Percentiles rank a stretch among this genome's conserved stretches.
phyloP scores from a whole-genome alignment of 257 asterid species.

The Agastache rugosa region DNA sequence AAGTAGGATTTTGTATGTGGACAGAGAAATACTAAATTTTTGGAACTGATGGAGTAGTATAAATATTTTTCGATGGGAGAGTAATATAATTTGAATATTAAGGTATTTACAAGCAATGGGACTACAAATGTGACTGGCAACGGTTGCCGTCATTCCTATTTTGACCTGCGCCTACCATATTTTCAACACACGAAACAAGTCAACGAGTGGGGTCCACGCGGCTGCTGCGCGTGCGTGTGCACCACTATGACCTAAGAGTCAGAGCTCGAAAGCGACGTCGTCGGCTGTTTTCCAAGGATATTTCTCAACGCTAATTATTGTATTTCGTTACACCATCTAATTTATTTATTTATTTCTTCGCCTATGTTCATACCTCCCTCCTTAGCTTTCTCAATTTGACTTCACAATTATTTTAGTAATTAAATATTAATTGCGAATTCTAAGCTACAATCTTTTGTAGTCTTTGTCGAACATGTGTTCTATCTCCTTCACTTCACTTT shows the following conservation, averaged over 20 bases:
- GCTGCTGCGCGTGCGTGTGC: constrained; percentile 61
- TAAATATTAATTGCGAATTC: background rate
- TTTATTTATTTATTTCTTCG: background rate
- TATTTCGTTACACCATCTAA: constrained; percentile 27
- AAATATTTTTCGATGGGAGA: too few relatives aligned
- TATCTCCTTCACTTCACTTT: background rate
- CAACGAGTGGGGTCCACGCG: constrained; percentile 61
- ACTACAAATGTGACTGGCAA: background rate
- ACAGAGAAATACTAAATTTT: too few relatives aligned
- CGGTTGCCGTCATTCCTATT: constrained; percentile 40
- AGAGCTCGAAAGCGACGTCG: constrained; percentile 68
- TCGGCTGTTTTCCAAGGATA: constrained; percentile 34
- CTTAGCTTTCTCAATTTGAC: constrained; percentile 9
- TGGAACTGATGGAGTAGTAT: too few relatives aligned
- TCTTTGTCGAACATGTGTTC: background rate
- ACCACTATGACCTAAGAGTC: constrained; percentile 59
- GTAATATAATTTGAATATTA: background rate
- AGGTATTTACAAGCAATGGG: background rate
- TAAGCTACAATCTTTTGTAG: background rate
- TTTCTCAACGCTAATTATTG: constrained; percentile 47
- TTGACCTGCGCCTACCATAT: constrained; percentile 3
- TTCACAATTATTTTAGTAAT: background rate
- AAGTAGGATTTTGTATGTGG: too few relatives aligned
- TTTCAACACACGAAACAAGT: constrained; percentile 27
- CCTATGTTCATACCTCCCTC: constrained; percentile 16